Conservation (phyloP, 495 filamentous ascomycete species). For the Penicillium samsonianum region DNA sequence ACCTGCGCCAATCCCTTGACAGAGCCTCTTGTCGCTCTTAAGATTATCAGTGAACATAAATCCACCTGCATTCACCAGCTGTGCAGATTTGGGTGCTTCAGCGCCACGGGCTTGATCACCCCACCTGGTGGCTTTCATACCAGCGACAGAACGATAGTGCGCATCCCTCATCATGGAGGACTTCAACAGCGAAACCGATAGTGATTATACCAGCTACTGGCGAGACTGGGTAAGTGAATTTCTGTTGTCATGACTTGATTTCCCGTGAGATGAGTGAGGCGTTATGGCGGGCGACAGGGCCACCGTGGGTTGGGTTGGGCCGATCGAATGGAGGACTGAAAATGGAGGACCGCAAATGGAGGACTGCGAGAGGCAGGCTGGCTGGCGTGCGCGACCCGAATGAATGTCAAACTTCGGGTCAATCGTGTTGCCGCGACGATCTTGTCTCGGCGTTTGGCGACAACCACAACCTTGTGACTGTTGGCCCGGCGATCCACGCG, state of each 20-base stretch:
- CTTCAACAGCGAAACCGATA: conserved; percentile 95
- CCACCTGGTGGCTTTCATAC: conserved; percentile 33
- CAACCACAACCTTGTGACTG: too few relatives aligned
- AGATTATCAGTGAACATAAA: background rate
- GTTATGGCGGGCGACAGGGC: conserved; percentile 2
- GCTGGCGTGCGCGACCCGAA: background rate
- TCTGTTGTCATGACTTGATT: conserved; percentile 7
- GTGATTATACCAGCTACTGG: conserved; percentile 99
- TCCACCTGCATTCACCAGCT: conserved; percentile 17
- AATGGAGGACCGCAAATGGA: too few relatives aligned
- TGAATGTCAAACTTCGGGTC: background rate
- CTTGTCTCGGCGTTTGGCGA: too few relatives aligned
- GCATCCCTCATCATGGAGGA: conserved; percentile 71
- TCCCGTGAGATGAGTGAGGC: background rate
- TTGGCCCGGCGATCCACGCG: too few relatives aligned
- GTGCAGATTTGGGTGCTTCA: conserved; percentile 33
- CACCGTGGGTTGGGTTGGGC: conserved; percentile 3
- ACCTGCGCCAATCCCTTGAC: background rate
- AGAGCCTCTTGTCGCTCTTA: background rate
- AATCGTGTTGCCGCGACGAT: too few relatives aligned
- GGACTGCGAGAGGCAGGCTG: too few relatives aligned
- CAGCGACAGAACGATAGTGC: conserved; percentile 5
- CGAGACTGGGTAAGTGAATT: conserved; percentile 85
- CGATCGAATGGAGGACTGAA: background rate
- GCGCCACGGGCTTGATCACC: conserved; percentile 35